Evolutionary conservation across 305 asterid species (phyloP).

Genomic region (Fraxinus velutina): DNA sequence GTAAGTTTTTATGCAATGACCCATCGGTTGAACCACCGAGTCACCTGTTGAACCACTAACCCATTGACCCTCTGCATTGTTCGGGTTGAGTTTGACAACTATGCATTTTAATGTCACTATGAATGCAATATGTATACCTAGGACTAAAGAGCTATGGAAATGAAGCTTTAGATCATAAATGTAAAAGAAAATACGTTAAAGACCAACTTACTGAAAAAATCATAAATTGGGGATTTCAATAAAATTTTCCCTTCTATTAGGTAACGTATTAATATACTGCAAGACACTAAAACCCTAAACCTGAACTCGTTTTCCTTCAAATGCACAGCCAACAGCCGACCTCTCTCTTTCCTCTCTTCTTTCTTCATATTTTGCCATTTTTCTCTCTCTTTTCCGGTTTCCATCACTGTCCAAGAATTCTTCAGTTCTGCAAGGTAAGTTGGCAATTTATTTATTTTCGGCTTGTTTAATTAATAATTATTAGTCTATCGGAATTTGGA

Average conservation of each 20-base stretch:
- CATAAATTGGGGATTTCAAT: neutral
- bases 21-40: too few species aligned
- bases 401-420: neutral
- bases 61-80: too few species aligned
- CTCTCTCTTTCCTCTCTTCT: neutral
- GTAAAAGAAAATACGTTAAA: neutral
- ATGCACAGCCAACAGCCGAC: neutral
- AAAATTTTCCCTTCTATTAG: neutral
- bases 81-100: too few species aligned
- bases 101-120: neutral
- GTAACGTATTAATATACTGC: neutral
- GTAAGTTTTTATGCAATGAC: too few species aligned
- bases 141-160: neutral
- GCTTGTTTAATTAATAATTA: neutral
- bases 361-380: neutral
- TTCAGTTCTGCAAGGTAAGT: neutral
- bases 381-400: neutral
- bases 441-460: neutral
- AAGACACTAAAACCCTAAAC: neutral
- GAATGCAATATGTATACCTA: neutral
- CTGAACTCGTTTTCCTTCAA: neutral
- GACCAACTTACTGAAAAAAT: neutral
- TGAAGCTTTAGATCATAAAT: neutral
- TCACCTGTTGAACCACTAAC: too few species aligned
- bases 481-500: neutral